Evolutionary conservation across 176 grass and related monocot species (phyloP).

Genomic region (Eremochloa ophiuroides): DNA sequence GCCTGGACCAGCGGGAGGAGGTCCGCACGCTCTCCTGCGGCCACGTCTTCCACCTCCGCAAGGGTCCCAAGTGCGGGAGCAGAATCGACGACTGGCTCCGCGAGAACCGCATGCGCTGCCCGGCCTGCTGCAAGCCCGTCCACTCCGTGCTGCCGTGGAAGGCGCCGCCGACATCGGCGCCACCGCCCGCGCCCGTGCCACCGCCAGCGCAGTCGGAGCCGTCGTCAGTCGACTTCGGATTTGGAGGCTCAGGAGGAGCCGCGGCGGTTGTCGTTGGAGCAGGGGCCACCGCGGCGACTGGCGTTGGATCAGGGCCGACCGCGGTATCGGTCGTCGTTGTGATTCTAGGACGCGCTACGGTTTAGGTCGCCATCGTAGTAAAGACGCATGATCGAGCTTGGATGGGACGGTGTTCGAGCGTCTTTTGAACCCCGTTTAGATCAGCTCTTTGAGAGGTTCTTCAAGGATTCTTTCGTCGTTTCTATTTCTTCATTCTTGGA

Average conservation of each 20-base stretch:
- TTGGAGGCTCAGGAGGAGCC: not conserved
- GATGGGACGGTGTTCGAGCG: not conserved
- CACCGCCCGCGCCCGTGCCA: not conserved
- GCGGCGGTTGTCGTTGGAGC: not conserved
- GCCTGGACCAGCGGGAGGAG: not conserved
- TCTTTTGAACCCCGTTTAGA: not conserved
- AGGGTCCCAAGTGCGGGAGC: not conserved
- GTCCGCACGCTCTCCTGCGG: conserved; percentile 18
- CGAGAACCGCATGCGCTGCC: not conserved
- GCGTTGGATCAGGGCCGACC: not conserved
- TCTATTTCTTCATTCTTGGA: not conserved
- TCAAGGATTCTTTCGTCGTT: not conserved
- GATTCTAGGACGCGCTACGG: too few species aligned
- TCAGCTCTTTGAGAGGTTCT: not conserved
- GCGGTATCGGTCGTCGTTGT: not conserved
- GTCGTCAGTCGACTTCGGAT: not conserved
- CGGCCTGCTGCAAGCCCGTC: not conserved
- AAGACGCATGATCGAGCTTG: not conserved
- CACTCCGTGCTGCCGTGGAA: not conserved
- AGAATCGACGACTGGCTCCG: not conserved
- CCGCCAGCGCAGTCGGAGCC: not conserved
- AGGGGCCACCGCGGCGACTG: not conserved
- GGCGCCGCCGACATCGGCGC: not conserved
- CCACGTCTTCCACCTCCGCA: not conserved
- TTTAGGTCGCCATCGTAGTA: not conserved